phyloP scores from a whole-genome alignment of 768 basidiomycete species.

The Tricholomella constricta region DNA sequence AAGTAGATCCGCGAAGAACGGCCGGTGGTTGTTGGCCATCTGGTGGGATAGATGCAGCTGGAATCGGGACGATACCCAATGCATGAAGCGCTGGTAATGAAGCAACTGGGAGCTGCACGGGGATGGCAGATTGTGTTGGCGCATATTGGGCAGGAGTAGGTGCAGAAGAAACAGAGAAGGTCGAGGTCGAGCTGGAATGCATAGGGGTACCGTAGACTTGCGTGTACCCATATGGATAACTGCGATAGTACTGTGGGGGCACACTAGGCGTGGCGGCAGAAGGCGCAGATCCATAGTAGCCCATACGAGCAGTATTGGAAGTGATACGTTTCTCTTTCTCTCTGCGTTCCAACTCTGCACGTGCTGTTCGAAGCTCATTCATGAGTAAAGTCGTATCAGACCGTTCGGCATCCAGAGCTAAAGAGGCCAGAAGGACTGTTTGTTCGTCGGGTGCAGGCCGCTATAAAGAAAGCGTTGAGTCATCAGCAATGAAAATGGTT shows the following conservation, averaged over 20 bases:
- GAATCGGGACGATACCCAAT: slow-evolving; percentile 73
- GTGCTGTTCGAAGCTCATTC: slow-evolving; percentile 61
- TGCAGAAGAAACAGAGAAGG: slow-evolving; percentile 31
- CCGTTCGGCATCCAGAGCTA: slow-evolving; percentile 66
- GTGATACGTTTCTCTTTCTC: slow-evolving; percentile 68
- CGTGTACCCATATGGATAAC: slow-evolving; percentile 66
- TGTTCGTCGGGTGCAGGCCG: slow-evolving; percentile 63
- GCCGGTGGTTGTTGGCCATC: slow-evolving; percentile 71
- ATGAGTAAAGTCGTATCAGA: slow-evolving; percentile 57
- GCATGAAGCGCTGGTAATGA: slow-evolving; percentile 66
- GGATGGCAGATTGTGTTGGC: slow-evolving; percentile 44
- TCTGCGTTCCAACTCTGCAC: slow-evolving; percentile 65
- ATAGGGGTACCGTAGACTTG: slow-evolving; percentile 51
- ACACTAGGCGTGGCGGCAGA: slow-evolving; percentile 31
- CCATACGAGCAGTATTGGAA: slow-evolving; percentile 43
- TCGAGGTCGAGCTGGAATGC: slow-evolving; percentile 32
- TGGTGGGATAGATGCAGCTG: slow-evolving; percentile 51
- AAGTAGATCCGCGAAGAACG: slow-evolving; percentile 70
- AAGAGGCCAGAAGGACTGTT: slow-evolving; percentile 62
- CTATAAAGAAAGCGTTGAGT: slow-evolving; percentile 36
- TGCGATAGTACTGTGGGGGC: slow-evolving; percentile 61
- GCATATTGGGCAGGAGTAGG: slow-evolving; percentile 24
- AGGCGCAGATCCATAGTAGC: slow-evolving; percentile 37
- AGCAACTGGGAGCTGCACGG: slow-evolving; percentile 72
- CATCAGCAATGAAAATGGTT: background rate